Conservation (phyloP, 345 rosid species). For the Gynandropsis gynandra region DNA sequence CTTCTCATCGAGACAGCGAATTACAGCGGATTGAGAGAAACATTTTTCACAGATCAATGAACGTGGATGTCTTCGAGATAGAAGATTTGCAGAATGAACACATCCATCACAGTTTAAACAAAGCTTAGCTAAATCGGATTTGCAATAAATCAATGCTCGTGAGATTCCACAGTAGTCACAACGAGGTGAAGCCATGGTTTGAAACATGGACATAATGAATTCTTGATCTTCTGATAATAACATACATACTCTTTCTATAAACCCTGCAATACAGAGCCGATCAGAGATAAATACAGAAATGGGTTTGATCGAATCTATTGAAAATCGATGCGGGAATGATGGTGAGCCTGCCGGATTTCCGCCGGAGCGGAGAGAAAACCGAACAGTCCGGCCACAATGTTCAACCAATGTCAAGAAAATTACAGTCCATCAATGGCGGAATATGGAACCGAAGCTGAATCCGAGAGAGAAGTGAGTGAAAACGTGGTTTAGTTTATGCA, state of each 20-base stretch:
- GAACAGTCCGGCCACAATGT: constrained; percentile 17
- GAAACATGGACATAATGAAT: too few species aligned
- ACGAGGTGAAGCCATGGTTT: constrained; percentile 40
- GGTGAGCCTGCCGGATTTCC: too few species aligned
- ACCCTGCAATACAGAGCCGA: too few species aligned
- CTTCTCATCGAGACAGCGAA: constrained; percentile 49
- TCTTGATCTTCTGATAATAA: too few species aligned
- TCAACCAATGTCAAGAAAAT: constrained; percentile 23
- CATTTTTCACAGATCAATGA: constrained; percentile 62
- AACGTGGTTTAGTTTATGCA: too few species aligned
- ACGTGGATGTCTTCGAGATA: constrained; percentile 56
- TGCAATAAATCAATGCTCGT: constrained; percentile 59
- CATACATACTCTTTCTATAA: too few species aligned
- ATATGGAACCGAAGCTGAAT: too few species aligned
- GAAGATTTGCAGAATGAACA: constrained; percentile 60
- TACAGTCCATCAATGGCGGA: constrained; percentile 11
- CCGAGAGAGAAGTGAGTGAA: too few species aligned
- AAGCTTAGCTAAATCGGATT: constrained; percentile 57
- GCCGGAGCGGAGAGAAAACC: too few species aligned
- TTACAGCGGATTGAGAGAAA: constrained; percentile 40
- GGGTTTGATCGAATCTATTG: too few species aligned
- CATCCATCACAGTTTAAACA: constrained; percentile 59
- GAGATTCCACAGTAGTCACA: constrained; percentile 50
- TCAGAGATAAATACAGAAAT: too few species aligned
- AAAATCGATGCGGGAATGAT: too few species aligned